phyloP scores from a whole-genome alignment of 1,139 yeast species.

The Arxiozyma slooffiae region DNA sequence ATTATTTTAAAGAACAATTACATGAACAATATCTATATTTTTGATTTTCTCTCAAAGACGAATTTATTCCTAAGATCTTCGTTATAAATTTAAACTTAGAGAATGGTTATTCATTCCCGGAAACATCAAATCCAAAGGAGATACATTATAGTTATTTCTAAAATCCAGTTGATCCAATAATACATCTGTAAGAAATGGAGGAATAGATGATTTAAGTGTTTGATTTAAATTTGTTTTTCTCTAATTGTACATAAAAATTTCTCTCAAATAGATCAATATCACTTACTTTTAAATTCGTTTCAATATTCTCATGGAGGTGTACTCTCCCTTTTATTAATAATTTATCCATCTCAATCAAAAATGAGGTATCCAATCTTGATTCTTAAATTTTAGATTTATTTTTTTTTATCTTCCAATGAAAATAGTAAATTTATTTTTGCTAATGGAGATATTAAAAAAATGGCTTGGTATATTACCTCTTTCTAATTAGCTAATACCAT shows the following conservation, averaged over 20 bases:
- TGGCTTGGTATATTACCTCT: constrained; percentile 10
- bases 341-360: constrained; percentile 20
- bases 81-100: constrained; percentile 24
- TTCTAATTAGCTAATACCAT: not conserved
- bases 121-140: constrained; percentile 21
- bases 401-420: constrained; percentile 18
- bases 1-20: constrained; percentile 14
- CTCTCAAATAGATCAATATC: constrained; percentile 1
- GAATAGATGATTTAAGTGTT: constrained; percentile 18
- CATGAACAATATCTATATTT: not conserved
- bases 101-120: constrained; percentile 21
- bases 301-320: constrained; percentile 14
- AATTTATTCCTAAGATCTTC: constrained; percentile 9
- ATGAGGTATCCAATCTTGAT: constrained; percentile 19
- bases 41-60: not conserved
- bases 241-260: constrained; percentile 15
- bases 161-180: not conserved
- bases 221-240: constrained; percentile 5
- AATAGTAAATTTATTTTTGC: constrained; percentile 17
- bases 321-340: constrained; percentile 19
- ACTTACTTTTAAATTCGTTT: not conserved
- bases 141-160: constrained; percentile 4
- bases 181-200: constrained; percentile 7
- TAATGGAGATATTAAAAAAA: constrained; percentile 25
- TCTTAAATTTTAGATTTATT: constrained; percentile 15